These are phyloP conservation scores for Boehmeria nivea DNA, from an alignment of 306 rosid genomes.

Conservation along the genomic window DNA sequence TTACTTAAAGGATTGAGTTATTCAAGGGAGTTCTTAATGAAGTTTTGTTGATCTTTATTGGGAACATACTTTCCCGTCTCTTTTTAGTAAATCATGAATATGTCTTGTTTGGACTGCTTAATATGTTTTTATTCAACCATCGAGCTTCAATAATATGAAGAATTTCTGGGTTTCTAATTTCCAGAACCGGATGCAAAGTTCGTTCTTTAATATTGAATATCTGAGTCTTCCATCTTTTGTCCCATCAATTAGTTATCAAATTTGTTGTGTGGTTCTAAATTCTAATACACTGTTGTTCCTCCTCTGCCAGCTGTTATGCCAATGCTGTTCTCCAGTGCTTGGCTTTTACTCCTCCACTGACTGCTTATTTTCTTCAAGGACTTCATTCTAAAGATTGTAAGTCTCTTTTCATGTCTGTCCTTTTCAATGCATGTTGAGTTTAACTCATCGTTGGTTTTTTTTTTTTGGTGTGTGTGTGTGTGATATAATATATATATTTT, in stretches of 20 bases:
- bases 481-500: conserved; percentile 13
- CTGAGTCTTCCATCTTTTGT: not conserved
- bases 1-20: too few relatives aligned
- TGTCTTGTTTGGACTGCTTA: too few relatives aligned
- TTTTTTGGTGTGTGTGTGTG: conserved; percentile 13
- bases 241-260: not conserved
- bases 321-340: conserved; percentile 95
- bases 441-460: too few relatives aligned
- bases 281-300: not conserved
- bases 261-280: too few relatives aligned
- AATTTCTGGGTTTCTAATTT: too few relatives aligned
- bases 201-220: too few relatives aligned
- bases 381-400: conserved; percentile 79
- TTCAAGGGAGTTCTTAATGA: too few relatives aligned
- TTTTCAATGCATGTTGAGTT: conserved; percentile 11
- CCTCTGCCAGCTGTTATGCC: conserved; percentile 84
- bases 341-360: conserved; percentile 86
- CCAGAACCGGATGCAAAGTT: too few relatives aligned
- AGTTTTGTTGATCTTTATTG: conserved; percentile 1
- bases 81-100: too few relatives aligned
- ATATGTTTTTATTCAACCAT: too few relatives aligned
- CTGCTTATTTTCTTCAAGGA: conserved; percentile 86
- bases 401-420: conserved; percentile 23
- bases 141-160: too few relatives aligned
- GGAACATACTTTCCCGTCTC: too few relatives aligned